These are phyloP conservation scores for Rhododendron griersonianum DNA, from an alignment of 148 eudicot genomes.

Conservation along the genomic window DNA sequence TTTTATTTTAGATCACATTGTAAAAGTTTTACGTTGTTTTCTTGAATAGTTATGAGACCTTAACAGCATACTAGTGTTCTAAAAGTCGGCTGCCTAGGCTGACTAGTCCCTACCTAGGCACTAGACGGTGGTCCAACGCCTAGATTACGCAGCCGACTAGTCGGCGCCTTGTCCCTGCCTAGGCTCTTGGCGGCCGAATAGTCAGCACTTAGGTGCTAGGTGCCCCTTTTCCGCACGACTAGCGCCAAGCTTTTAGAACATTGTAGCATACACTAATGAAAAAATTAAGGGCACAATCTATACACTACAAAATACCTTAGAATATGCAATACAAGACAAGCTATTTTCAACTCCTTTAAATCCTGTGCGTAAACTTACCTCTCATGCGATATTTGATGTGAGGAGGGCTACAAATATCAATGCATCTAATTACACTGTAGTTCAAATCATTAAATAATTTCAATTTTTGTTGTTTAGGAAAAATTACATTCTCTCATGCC, in stretches of 20 bases:
- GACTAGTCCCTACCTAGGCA: neutral
- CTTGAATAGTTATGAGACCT: neutral
- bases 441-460: neutral
- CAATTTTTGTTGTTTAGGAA: neutral
- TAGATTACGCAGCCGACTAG: neutral
- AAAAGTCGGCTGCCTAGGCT: neutral
- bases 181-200: neutral
- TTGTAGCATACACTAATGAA: neutral
- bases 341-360: neutral
- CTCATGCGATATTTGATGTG: neutral
- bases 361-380: neutral
- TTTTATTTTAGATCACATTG: neutral
- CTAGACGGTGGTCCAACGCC: neutral
- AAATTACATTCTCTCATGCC: neutral
- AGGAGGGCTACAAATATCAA: neutral
- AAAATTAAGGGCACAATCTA: neutral
- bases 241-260: neutral
- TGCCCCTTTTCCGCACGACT: neutral
- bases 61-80: neutral
- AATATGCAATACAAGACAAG: neutral
- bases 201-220: neutral
- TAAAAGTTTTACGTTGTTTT: neutral
- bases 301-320: neutral
- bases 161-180: neutral
- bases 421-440: neutral